A percentile compares a stretch with the other conserved stretches of the same genome.
Evolutionary conservation across 495 filamentous ascomycete species (phyloP).

Genomic region (Monascus purpureus): DNA sequence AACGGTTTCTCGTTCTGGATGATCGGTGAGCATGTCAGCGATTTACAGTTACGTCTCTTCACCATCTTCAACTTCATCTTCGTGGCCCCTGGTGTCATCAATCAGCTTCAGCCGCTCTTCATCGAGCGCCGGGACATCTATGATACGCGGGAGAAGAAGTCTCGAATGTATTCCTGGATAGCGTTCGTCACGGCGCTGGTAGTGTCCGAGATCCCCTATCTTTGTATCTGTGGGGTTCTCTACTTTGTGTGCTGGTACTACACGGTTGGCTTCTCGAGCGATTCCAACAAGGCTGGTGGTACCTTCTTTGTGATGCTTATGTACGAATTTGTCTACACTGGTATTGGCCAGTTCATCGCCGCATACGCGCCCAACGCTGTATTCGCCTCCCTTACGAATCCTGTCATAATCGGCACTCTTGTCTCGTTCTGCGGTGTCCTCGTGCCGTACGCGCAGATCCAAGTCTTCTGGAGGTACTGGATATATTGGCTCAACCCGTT

Average conservation of each 20-base stretch:
- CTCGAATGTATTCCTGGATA: slow-evolving; percentile 42
- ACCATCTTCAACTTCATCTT: slow-evolving; percentile 39
- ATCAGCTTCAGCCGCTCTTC: slow-evolving; percentile 40
- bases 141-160: slow-evolving; percentile 37
- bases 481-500: slow-evolving; percentile 61
- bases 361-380: slow-evolving; percentile 44
- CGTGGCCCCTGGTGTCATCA: slow-evolving; percentile 33
- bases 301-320: slow-evolving; percentile 43
- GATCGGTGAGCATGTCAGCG: slow-evolving; percentile 15
- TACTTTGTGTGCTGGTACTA: slow-evolving; percentile 43
- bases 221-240: slow-evolving; percentile 32
- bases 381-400: slow-evolving; percentile 38
- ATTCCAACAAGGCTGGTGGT: slow-evolving; percentile 31
- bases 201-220: slow-evolving; percentile 39
- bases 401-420: slow-evolving; percentile 41
- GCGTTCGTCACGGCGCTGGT: slow-evolving; percentile 37
- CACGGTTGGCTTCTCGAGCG: slow-evolving; percentile 20
- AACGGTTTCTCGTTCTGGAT: slow-evolving; percentile 32
- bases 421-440: slow-evolving; percentile 39
- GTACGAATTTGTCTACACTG: slow-evolving; percentile 41
- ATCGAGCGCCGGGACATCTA: slow-evolving; percentile 38
- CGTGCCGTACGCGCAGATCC: slow-evolving; percentile 31
- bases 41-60: slow-evolving; percentile 23
- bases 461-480: slow-evolving; percentile 57
- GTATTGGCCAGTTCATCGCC: slow-evolving; percentile 48